Conservation (phyloP, 2,329 filamentous ascomycete genomes). For the Venturia oleaginea region DNA sequence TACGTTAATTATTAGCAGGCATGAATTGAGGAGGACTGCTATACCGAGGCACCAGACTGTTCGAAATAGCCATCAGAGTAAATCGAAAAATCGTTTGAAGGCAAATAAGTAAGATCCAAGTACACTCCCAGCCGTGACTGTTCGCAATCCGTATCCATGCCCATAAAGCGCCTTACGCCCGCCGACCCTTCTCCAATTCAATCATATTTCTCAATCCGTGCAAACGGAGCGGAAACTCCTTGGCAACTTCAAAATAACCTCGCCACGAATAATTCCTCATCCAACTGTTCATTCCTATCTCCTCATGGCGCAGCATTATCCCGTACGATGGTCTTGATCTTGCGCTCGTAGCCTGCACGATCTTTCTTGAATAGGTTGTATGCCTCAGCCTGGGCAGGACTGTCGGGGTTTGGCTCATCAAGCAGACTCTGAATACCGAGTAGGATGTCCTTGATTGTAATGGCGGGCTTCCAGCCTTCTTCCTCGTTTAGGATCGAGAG, state of each 20-base stretch:
- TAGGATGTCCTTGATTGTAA: constrained; percentile 96
- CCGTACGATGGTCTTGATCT: constrained; percentile 75
- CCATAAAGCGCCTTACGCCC: background rate
- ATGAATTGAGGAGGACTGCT: no score
- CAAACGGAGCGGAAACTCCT: background rate
- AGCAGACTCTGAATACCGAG: constrained; percentile 92
- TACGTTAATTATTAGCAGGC: no score
- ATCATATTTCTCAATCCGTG: background rate
- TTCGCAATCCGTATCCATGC: background rate
- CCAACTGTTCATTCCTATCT: background rate
- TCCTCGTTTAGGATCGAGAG: constrained; percentile 97
- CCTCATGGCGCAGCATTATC: constrained; percentile 70
- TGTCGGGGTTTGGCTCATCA: constrained; percentile 94
- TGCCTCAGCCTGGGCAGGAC: constrained; percentile 90
- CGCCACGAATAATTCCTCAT: background rate
- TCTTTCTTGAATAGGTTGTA: constrained; percentile 97
- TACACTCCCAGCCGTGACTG: background rate
- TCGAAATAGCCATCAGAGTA: background rate
- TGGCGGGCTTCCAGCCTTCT: constrained; percentile 96
- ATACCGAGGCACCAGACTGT: no score
- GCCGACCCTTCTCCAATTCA: background rate
- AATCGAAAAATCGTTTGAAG: background rate
- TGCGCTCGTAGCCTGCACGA: constrained; percentile 74
- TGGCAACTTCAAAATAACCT: background rate
- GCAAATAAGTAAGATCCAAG: background rate